Percentiles rank a stretch among this genome's conserved stretches.
Evolutionary conservation across 495 filamentous ascomycete genomes (phyloP).

Genomic region (Penicillium maclennaniae): DNA sequence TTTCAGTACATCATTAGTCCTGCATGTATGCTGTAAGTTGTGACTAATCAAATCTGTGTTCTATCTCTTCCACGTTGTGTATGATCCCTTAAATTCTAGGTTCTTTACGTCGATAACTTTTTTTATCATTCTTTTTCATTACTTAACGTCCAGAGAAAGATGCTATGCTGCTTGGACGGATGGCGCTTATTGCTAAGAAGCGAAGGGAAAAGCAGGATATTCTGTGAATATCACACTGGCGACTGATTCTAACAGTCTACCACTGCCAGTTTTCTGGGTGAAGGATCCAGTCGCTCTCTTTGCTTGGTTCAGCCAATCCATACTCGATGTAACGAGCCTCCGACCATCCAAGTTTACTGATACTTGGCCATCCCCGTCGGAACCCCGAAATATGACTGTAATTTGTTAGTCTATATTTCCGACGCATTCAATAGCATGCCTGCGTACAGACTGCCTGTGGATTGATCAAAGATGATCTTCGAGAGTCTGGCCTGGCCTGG

Average conservation of each 20-base stretch:
- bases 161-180: no score
- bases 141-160: no score
- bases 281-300: background rate
- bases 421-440: background rate
- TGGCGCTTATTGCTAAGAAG: no score
- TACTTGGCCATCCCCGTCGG: background rate
- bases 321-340: background rate
- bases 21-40: no score
- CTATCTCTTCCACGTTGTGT: no score
- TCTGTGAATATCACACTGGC: no score
- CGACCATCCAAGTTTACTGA: background rate
- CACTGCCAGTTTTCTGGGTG: background rate
- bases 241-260: background rate
- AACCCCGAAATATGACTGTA: conserved; percentile 16
- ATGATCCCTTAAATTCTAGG: no score
- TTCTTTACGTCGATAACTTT: no score
- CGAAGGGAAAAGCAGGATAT: no score
- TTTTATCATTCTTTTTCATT: no score
- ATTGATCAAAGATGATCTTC: conserved; percentile 18
- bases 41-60: no score
- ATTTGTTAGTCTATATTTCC: conserved; percentile 10
- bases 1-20: no score
- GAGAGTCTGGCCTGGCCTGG: conserved; percentile 9
- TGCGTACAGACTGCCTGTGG: conserved; percentile 14
- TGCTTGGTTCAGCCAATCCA: background rate